A percentile compares a stretch with the other conserved stretches of the same genome.
These are phyloP conservation scores for Extremus antarcticus DNA, from an alignment of 495 filamentous ascomycete genomes.

Conservation along the genomic window DNA sequence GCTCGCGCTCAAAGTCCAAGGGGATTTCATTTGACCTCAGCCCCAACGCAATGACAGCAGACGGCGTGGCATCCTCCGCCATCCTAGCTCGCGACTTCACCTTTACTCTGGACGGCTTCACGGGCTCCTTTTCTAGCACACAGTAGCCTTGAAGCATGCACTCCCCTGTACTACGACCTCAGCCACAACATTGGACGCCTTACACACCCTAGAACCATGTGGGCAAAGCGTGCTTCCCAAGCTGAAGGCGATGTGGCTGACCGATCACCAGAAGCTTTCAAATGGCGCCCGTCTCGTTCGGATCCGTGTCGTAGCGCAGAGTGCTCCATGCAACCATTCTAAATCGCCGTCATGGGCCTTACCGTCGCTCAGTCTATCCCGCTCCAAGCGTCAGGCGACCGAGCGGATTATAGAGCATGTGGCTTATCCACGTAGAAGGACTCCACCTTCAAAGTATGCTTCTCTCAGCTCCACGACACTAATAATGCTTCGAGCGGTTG, in stretches of 20 bases:
- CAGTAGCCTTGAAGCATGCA: not conserved
- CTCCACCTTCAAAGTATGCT: not conserved
- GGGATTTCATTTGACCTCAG: too few species aligned
- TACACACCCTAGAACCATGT: not conserved
- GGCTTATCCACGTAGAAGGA: too few species aligned
- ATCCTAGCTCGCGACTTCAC: not conserved
- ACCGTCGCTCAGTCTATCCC: not conserved
- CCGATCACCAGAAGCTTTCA: not conserved
- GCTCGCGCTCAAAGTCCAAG: too few species aligned
- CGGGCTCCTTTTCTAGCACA: not conserved
- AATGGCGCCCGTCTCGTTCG: not conserved
- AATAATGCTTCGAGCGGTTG: not conserved
- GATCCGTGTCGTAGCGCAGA: not conserved
- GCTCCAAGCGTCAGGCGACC: not conserved
- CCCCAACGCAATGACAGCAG: not conserved
- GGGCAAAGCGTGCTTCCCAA: not conserved
- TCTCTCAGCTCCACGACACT: not conserved
- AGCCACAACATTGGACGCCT: not conserved
- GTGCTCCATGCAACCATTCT: not conserved
- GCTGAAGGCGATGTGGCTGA: constrained; percentile 1
- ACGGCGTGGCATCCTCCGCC: not conserved
- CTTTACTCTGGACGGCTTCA: not conserved
- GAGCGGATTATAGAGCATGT: not conserved
- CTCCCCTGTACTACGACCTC: not conserved
- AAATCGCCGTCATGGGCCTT: not conserved